Percentiles rank a stretch among this genome's conserved stretches.
These are phyloP conservation scores for Striga asiatica DNA, from an alignment of 257 asterid genomes.

Conservation along the genomic window DNA sequence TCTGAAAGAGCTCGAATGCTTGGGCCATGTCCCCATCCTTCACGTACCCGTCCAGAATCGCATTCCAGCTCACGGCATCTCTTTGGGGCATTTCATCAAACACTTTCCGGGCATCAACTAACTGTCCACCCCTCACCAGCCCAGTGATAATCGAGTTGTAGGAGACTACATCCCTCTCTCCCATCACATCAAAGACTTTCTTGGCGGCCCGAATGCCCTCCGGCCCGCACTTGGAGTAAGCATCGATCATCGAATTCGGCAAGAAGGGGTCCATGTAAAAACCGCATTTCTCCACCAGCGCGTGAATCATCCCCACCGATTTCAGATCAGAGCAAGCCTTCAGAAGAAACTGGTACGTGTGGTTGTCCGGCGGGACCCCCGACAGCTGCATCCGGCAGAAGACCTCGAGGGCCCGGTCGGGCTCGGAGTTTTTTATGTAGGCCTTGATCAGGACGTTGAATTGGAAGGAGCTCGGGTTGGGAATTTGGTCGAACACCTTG, in stretches of 20 bases:
- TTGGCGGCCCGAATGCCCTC: conserved; percentile 36
- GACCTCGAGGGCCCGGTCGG: conserved; percentile 34
- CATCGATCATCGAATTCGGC: conserved; percentile 59
- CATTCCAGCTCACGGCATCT: conserved; percentile 49
- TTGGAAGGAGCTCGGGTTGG: conserved; percentile 32
- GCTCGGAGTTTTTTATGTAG: conserved; percentile 31
- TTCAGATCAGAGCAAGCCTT: conserved; percentile 45
- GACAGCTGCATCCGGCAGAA: conserved; percentile 36
- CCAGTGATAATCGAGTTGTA: conserved; percentile 61
- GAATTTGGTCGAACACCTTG: conserved; percentile 44
- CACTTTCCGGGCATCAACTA: conserved; percentile 34
- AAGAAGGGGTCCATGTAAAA: conserved; percentile 41
- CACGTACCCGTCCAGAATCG: conserved; percentile 40
- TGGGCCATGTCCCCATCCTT: conserved; percentile 41
- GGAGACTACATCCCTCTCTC: conserved; percentile 48
- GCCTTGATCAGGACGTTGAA: conserved; percentile 52
- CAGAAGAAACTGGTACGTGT: conserved; percentile 50
- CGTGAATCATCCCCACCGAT: conserved; percentile 40
- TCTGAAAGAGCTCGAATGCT: conserved; percentile 46
- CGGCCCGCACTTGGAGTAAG: conserved; percentile 51
- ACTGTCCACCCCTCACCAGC: conserved; percentile 29
- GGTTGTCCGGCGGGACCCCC: conserved; percentile 52
- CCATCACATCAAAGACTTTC: conserved; percentile 39
- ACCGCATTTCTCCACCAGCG: conserved; percentile 48
- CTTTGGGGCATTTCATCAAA: conserved; percentile 55